Base-by-base conservation (phyloP, 306 rosid species). In the Vigna mungo region DNA sequence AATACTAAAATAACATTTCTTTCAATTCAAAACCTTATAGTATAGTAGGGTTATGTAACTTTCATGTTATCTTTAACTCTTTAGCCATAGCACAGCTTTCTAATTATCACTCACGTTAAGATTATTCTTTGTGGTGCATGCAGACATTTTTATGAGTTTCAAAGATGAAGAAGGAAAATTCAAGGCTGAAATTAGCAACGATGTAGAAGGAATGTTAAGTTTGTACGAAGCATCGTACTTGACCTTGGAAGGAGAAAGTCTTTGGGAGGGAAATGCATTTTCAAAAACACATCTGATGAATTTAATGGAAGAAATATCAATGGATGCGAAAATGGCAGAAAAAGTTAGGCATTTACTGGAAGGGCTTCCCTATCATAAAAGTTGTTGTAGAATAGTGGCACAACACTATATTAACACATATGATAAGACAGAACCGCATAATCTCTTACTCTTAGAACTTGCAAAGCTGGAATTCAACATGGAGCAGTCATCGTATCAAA, bases 391-490 rank as follows among this genome's bases (percentile, higher is more conserved):
- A 51, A 18, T 15, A 25, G 79, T 83, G 75, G 77, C 86, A 4
- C 65, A 83, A 7, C 36, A 78, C 70, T 67, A 74, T 53, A 80
- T 85, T 43, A 84, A 83, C 23, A 54, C 55, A 2, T 85, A 75
- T 18, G 15, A 48, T 17, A 77, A 71, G 51, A 62, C 11, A 3
- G 52, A 68, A 64, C 16, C 54, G 4, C 77, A 63, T 25, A 78
- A 81, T 44, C 64, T 2, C 7, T 47, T 25, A 20, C 43, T 87
- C 2, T 59, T 82, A 20, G 89, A 87, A 43, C 68, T 77, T 17
- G 91, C 89, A 0, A 83, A 20, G 43, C 17, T 83, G 6, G 84
- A 88, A 61, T 87, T 80, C 78, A 88, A 88, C 72, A 67, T 32
- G 72, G 77, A 81, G 0, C 91, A 88, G 14, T 72, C 78, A 60